Base-by-base conservation (phyloP, 257 asterid species). In the Paulownia fortunei region DNA sequence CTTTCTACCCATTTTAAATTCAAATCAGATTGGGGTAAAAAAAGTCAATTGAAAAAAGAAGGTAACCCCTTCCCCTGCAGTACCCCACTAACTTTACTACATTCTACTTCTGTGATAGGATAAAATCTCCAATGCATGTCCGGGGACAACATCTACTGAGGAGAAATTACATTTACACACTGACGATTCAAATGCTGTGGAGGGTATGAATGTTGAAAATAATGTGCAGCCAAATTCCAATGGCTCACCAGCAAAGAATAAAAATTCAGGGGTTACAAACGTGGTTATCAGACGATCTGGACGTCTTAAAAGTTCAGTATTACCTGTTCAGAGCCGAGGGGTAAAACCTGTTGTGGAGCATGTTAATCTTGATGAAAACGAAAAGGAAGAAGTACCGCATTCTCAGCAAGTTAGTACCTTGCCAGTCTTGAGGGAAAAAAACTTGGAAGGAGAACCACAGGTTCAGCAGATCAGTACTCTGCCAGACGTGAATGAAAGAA, bases 211-310 rank as follows among this genome's bases (percentile, higher is more conserved):
- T 64, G 84, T 15, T 26, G 67, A 26, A 15, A 34, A 56, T 3
- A 55, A 36, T 8, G 66, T 13, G 60, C 75, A 16, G 21, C 34
- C 26, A 52, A 62, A 32, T 49, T 16, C 74, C 49, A 47, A 34
- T 59, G 74, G 23, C 46, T 23, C n/a, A 30, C 19, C 9, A 7
- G 46, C 10, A 32, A 24, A 44, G 30, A 58, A 52, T 69, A 66
- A 68, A 69, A 65, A n/a, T 0, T 19, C 83, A 11, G 36, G 18
- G 46, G 61, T 16, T 15, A 15, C 5, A 19, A 39, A 44, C 0
- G 2, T 8, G 4, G 4, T 15, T 46, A 4, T 68, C 0, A 76
- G 91, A 76, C 71, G 89, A 69, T 88, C 93, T 52, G 64, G 36
- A 13, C 88, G 91, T 32, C 51, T 85, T 32, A 80, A 9, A 32